Evolutionary conservation across 352 stramenopile species (phyloP), one percentile per base, ranked within the genome.

Genomic region (Phytophthora macrochlamydospora): DNA sequence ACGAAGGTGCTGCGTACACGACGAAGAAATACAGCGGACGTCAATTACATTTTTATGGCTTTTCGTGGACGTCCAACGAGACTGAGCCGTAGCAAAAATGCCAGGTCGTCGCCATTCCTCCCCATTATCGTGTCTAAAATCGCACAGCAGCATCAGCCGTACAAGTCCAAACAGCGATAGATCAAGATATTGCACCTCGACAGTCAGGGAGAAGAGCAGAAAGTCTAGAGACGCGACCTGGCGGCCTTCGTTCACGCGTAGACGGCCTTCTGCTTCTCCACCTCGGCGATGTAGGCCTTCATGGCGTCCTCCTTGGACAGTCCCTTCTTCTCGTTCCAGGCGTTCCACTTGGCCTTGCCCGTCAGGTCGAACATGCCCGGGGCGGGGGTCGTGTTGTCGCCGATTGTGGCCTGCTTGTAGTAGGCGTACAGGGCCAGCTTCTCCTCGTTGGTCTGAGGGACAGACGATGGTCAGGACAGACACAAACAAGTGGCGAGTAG

Each of bases 361-460:
- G 76, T 90, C 33, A 97, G 58, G 73, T 96, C 85, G 59, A 96
- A 92, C 85, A 96, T 95, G 63, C 89, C 88, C 5, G 90, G 85
- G 65, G 85, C 86, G 56, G 77, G 33, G 50, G 85, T 93, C 62
- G 80, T 92, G 76, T 91, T 91, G 83, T 97, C 89, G 18, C 90
- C 90, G 29, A 92, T 70, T 9, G 86, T 97, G 48, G 87, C 89
- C 76, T 97, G 90, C 85, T 97, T 97, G 87, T 85, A 97, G 69
- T 86, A 82, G n/a, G 85, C 82, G 81, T 97, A 97, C 51, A 97
- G 71, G 29, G 78, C 74, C 61, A 97, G 87, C 83, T 97, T 96
- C 71, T 97, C 87, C 51, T 94, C 86, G 85, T 97, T 95, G n/a
- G 71, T 73, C 67, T 87, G 56, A 65, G 35, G 40, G 40, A 49